Conservation (phyloP, 495 filamentous ascomycete genomes). For the Rostrohypoxylon terebratum region DNA sequence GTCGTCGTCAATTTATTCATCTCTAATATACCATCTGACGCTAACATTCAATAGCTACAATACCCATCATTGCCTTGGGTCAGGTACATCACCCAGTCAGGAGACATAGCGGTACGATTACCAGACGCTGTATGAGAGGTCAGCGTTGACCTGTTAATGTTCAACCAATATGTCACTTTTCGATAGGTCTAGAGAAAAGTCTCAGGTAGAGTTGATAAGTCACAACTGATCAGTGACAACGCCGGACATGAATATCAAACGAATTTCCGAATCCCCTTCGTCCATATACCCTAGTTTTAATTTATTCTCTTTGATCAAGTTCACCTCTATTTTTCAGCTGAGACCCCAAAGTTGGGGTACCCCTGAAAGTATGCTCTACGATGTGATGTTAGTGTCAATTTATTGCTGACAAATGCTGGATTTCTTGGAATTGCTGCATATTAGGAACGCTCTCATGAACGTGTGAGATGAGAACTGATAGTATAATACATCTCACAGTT, state of each 20-base stretch:
- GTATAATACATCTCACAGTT: neutral
- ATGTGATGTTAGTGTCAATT: neutral
- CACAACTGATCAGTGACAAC: slow-evolving; percentile 33
- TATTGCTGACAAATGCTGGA: neutral
- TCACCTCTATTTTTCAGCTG: neutral
- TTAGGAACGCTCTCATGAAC: slow-evolving; percentile 2
- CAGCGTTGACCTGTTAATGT: slow-evolving; percentile 35
- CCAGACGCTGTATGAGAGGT: slow-evolving; percentile 79
- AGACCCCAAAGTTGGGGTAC: neutral
- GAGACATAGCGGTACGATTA: slow-evolving; percentile 92
- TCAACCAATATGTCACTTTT: slow-evolving; percentile 39
- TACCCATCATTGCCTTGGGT: slow-evolving; percentile 99
- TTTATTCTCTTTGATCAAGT: slow-evolving; percentile 3
- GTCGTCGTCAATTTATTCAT: slow-evolving; percentile 46
- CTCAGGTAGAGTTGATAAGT: slow-evolving; percentile 39
- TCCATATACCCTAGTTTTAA: slow-evolving; percentile 12
- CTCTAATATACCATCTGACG: slow-evolving; percentile 30
- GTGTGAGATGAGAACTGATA: neutral
- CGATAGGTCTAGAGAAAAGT: slow-evolving; percentile 45
- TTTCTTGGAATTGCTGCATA: neutral
- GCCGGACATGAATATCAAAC: slow-evolving; percentile 40
- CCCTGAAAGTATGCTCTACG: neutral
- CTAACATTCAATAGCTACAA: slow-evolving; percentile 74
- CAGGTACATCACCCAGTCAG: slow-evolving; percentile 96
- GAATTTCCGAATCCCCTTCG: slow-evolving; percentile 21